Evolutionary conservation across 2,329 filamentous ascomycete species (phyloP).

Genomic region (Botryotinia globosa): DNA sequence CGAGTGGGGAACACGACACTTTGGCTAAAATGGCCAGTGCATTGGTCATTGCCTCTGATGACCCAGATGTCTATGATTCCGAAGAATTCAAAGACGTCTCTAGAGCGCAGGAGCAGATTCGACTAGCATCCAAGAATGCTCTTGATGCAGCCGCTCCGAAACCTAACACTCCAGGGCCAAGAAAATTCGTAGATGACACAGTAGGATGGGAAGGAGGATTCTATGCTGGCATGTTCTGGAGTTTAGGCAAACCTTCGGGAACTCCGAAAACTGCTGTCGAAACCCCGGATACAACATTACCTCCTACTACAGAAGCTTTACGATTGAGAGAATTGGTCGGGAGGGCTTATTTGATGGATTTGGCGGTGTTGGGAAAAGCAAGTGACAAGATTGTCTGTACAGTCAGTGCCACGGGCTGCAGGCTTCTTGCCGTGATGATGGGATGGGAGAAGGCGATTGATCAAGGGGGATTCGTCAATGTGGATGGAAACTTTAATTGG

Average conservation of each 20-base stretch:
- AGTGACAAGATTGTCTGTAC: slow-evolving; percentile 74
- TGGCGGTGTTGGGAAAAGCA: slow-evolving; percentile 67
- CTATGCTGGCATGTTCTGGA: slow-evolving; percentile 78
- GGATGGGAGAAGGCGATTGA: slow-evolving; percentile 71
- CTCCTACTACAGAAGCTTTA: slow-evolving; percentile 50
- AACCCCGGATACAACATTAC: slow-evolving; percentile 37
- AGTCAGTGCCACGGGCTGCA: slow-evolving; percentile 69
- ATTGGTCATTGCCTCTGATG: slow-evolving; percentile 72
- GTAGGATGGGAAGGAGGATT: slow-evolving; percentile 89
- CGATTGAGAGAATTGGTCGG: slow-evolving; percentile 71
- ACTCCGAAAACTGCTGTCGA: slow-evolving; percentile 38
- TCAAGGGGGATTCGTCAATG: slow-evolving; percentile 67
- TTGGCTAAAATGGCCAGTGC: slow-evolving; percentile 45
- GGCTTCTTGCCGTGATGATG: slow-evolving; percentile 79
- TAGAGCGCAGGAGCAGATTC: slow-evolving; percentile 73
- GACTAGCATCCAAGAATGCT: slow-evolving; percentile 64
- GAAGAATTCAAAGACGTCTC: slow-evolving; percentile 57
- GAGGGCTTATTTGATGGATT: slow-evolving; percentile 77
- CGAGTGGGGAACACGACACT: slow-evolving; percentile 39
- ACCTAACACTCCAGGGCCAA: slow-evolving; percentile 47
- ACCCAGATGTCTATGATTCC: slow-evolving; percentile 69
- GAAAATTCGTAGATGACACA: slow-evolving; percentile 69
- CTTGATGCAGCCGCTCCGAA: slow-evolving; percentile 41
- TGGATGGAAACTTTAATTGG: slow-evolving; percentile 71
- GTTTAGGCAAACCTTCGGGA: slow-evolving; percentile 53